Percentiles rank a stretch among this genome's conserved stretches.
Evolutionary conservation across 139 green algal species (phyloP).

Genomic region (Tetraselmis chui): DNA sequence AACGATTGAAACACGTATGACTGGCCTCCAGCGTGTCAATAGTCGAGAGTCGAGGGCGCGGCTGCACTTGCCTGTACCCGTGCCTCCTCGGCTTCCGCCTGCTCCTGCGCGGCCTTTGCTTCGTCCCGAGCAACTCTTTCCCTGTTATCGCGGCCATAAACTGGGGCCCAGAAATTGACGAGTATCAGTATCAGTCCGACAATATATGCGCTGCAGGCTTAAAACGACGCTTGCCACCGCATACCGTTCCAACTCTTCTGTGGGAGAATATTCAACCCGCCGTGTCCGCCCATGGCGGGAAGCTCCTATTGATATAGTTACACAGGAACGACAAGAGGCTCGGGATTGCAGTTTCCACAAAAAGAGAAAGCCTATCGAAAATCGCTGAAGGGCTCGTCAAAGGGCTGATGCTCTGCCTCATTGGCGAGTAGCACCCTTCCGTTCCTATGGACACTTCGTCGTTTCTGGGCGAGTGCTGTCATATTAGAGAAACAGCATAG

Average conservation of each 20-base stretch:
- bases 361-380: too few relatives aligned
- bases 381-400: too few relatives aligned
- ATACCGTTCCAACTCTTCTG: slow-evolving; percentile 87
- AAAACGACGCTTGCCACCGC: background rate
- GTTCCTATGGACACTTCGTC: too few relatives aligned
- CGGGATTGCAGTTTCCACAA: too few relatives aligned
- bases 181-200: background rate
- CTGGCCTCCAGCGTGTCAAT: background rate
- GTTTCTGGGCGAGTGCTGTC: too few relatives aligned
- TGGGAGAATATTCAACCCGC: slow-evolving; percentile 92
- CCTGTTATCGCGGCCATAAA: slow-evolving; percentile 82
- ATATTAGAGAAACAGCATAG: too few relatives aligned
- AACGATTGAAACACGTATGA: background rate
- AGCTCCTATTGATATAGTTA: background rate
- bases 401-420: too few relatives aligned
- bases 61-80: background rate
- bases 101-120: slow-evolving; percentile 23
- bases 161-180: slow-evolving; percentile 24
- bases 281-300: slow-evolving; percentile 82
- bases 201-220: background rate
- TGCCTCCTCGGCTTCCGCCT: slow-evolving; percentile 24
- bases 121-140: slow-evolving; percentile 45
- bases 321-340: background rate
- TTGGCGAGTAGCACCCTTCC: too few relatives aligned
- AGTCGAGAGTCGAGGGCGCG: background rate